phyloP scores from a whole-genome alignment of 352 stramenopile genomes.

The Globisporangium irregulare region DNA sequence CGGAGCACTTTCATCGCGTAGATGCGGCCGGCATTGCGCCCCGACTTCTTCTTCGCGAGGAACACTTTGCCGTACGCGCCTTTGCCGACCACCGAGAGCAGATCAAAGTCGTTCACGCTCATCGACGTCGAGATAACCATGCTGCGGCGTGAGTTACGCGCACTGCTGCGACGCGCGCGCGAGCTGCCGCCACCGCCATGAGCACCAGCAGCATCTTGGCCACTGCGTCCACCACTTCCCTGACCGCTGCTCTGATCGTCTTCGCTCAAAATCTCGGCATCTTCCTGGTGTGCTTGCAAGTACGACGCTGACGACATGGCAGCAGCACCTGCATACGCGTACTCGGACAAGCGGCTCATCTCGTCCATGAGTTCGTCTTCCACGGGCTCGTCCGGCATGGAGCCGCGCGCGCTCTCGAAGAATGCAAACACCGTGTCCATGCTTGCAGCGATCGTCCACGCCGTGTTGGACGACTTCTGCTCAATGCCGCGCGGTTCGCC shows the following conservation, averaged over 20 bases:
- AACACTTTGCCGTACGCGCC: slow-evolving; percentile 88
- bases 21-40: slow-evolving; percentile 60
- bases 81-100: slow-evolving; percentile 84
- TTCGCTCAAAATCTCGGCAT: slow-evolving; percentile 63
- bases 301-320: slow-evolving; percentile 47
- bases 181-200: slow-evolving; percentile 6
- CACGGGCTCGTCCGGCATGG: slow-evolving; percentile 68
- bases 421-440: slow-evolving; percentile 87
- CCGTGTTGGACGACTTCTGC: slow-evolving; percentile 76
- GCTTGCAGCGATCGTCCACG: slow-evolving; percentile 78
- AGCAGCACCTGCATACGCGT: slow-evolving; percentile 58
- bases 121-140: slow-evolving; percentile 85
- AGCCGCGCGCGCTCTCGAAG: slow-evolving; percentile 76
- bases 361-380: slow-evolving; percentile 78
- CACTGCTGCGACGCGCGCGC: slow-evolving; percentile 33
- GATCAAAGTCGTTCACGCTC: slow-evolving; percentile 86
- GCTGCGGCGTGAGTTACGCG: slow-evolving; percentile 48
- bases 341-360: slow-evolving; percentile 73
- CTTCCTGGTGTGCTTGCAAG: slow-evolving; percentile 64
- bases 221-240: neutral
- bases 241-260: slow-evolving; percentile 23
- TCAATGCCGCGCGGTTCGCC: slow-evolving; percentile 61
- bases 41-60: slow-evolving; percentile 75
- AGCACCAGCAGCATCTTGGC: neutral
- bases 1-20: slow-evolving; percentile 90